Evolutionary conservation across 371 early-diverging fungal species (phyloP).

Genomic region (Apophysomyces trapeziformis): DNA sequence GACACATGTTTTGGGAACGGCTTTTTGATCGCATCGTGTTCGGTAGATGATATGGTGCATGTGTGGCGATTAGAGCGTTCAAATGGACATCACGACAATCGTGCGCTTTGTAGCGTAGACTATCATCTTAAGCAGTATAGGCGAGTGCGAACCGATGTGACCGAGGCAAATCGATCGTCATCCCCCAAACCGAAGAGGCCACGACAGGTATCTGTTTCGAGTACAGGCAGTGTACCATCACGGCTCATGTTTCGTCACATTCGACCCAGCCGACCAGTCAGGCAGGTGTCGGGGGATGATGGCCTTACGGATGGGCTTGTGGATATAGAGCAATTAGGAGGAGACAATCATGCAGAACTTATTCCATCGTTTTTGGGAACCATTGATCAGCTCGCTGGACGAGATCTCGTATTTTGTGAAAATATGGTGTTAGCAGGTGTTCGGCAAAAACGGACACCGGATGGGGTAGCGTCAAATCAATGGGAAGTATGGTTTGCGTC

Average conservation of each 20-base stretch:
- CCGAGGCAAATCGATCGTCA: not conserved
- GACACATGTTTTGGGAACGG: constrained; percentile 42
- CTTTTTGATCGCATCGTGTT: constrained; percentile 40
- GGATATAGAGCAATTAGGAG: constrained; percentile 39
- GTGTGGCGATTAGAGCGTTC: constrained; percentile 43
- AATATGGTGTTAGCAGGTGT: constrained; percentile 45
- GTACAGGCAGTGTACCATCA: constrained; percentile 1
- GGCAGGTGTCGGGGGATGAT: constrained; percentile 2
- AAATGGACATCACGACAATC: constrained; percentile 24
- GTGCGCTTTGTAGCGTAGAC: constrained; percentile 31
- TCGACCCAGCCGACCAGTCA: constrained; percentile 2
- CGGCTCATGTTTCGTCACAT: constrained; percentile 15
- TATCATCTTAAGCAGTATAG: constrained; percentile 29
- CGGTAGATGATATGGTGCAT: constrained; percentile 37
- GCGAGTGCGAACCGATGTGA: not conserved
- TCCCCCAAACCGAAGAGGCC: constrained; percentile 8
- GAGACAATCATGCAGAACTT: constrained; percentile 21
- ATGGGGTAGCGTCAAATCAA: constrained; percentile 6
- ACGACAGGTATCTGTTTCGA: constrained; percentile 10
- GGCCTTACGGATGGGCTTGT: constrained; percentile 16
- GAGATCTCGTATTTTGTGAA: constrained; percentile 38
- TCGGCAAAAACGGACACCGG: constrained; percentile 19
- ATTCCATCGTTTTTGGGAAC: constrained; percentile 35
- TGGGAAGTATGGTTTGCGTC: constrained; percentile 51
- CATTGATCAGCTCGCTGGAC: constrained; percentile 33